Conservation (phyloP, 1,139 yeast genomes). For the Scheffersomyces parashehatae region DNA sequence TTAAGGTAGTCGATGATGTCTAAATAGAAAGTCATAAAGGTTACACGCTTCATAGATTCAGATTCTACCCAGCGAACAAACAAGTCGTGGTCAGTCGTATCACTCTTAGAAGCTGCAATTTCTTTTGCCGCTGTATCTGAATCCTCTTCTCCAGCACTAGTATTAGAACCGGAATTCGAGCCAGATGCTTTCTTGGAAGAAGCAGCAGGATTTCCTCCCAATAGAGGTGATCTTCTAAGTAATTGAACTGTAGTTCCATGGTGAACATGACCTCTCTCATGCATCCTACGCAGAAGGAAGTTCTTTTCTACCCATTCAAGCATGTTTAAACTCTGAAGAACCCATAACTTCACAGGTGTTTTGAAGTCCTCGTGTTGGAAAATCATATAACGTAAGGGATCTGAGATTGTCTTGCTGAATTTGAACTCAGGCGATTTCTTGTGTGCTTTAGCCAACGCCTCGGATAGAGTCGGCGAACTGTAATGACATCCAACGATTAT, state of each 20-base stretch:
- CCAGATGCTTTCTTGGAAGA: conserved; percentile 16
- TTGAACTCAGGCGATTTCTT: conserved; percentile 27
- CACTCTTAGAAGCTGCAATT: conserved; percentile 14
- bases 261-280: conserved; percentile 75
- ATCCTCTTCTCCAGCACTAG: conserved; percentile 35
- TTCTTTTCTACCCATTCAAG: conserved; percentile 71
- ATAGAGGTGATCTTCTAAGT: conserved; percentile 68
- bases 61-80: conserved; percentile 68
- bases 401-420: conserved; percentile 41
- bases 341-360: conserved; percentile 63
- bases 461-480: conserved; percentile 14
- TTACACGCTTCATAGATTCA: conserved; percentile 76
- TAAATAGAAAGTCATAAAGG: conserved; percentile 76
- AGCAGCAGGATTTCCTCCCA: conserved; percentile 64
- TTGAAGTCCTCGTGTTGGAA: conserved; percentile 61
- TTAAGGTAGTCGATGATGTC: conserved; percentile 80
- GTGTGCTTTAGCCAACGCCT: conserved; percentile 10
- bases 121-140: conserved; percentile 24
- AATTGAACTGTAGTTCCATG: conserved; percentile 78
- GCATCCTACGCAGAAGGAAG: conserved; percentile 55
- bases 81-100: conserved; percentile 28
- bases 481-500: conserved; percentile 55
- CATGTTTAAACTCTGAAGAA: conserved; percentile 62
- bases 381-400: conserved; percentile 62
- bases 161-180: conserved; percentile 21